Percentiles rank a stretch among this genome's conserved stretches.
Conservation (phyloP, 805 yeast species). For the Candida peoriensis region DNA sequence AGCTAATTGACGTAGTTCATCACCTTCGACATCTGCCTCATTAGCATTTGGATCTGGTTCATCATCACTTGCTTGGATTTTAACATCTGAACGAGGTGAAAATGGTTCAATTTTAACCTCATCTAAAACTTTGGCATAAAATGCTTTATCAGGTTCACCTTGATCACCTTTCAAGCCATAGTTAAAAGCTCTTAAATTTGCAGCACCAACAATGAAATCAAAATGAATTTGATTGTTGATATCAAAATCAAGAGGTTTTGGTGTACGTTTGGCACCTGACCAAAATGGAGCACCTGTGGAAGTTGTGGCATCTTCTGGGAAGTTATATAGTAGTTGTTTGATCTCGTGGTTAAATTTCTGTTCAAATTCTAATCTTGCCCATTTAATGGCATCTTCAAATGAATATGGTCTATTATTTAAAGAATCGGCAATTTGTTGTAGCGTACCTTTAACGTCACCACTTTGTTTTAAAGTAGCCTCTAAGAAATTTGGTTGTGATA, state of each 20-base stretch:
- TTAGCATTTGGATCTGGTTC: slow-evolving; percentile 83
- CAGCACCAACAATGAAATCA: slow-evolving; percentile 82
- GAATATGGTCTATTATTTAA: slow-evolving; percentile 79
- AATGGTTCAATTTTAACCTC: slow-evolving; percentile 55
- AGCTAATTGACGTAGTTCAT: slow-evolving; percentile 63
- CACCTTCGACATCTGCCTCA: slow-evolving; percentile 46
- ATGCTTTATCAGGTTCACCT: slow-evolving; percentile 41
- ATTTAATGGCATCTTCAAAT: slow-evolving; percentile 88
- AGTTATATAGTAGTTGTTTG: slow-evolving; percentile 83
- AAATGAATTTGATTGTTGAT: slow-evolving; percentile 71
- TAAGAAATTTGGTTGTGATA: slow-evolving; percentile 88
- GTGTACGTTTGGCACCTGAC: slow-evolving; percentile 98
- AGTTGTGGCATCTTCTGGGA: slow-evolving; percentile 91
- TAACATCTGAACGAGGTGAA: slow-evolving; percentile 66
- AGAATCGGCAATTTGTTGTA: slow-evolving; percentile 73
- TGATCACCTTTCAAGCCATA: slow-evolving; percentile 82
- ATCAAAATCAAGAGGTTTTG: slow-evolving; percentile 78
- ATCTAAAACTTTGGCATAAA: slow-evolving; percentile 50
- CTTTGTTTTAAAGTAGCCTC: slow-evolving; percentile 88
- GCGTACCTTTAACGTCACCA: slow-evolving; percentile 83
- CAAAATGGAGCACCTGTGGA: slow-evolving; percentile 91
- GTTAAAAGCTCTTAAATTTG: slow-evolving; percentile 84
- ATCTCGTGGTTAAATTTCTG: slow-evolving; percentile 80
- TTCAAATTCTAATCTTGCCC: slow-evolving; percentile 94
- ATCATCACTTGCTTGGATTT: slow-evolving; percentile 78